Evolutionary conservation across 2,329 filamentous ascomycete genomes (phyloP), one percentile per base, ranked within the genome.

Genomic region (Trichophyton rubrum): DNA sequence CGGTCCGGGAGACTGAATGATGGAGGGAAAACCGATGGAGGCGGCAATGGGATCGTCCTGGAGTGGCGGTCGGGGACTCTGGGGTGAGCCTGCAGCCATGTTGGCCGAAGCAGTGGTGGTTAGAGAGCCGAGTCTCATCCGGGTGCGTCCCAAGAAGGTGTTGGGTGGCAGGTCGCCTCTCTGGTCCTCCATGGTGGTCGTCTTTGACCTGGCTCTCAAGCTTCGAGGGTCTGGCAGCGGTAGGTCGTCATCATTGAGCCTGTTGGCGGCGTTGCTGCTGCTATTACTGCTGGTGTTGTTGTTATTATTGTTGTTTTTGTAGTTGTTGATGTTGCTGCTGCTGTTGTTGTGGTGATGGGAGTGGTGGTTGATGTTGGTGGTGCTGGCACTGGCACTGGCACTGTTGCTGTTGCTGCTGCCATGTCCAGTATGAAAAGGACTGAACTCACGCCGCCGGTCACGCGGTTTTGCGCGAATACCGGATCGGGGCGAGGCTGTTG

Each of bases 1-100:
- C 49, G 72, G 72, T 22, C 69, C 71, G 40, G 74, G 72, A 20
- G 75, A 73, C 58, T 76, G 74, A 41, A 73, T 70, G 53, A 78
- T 76, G 11, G 77, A 79, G 17, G 77, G 77, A 62, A 74, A 79
- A 2, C 77, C 77, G 62, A 79, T 79, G 17, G 77, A 78, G 35
- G 68, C 64, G 35, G 68, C 64, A 38, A 71, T 65, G 13, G 69
- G 67, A 49, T 78, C 75, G 35, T 76, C 75, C 0, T 55, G 49
- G 27, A 55, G 49, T 27, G 71, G 62, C n/a, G 67, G 64, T 59
- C 74, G 75, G 15, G 69, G 63, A 27, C 70, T 69, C 13, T 72
- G 65, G 24, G 64, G 55, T 11, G 55, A 57, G 5, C 22, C 49
- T 5, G 49, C 33, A 3, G 30, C 49, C 27, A 55, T 24, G 17